Conservation (phyloP, 345 rosid species). For the Eucalyptus cloeziana region DNA sequence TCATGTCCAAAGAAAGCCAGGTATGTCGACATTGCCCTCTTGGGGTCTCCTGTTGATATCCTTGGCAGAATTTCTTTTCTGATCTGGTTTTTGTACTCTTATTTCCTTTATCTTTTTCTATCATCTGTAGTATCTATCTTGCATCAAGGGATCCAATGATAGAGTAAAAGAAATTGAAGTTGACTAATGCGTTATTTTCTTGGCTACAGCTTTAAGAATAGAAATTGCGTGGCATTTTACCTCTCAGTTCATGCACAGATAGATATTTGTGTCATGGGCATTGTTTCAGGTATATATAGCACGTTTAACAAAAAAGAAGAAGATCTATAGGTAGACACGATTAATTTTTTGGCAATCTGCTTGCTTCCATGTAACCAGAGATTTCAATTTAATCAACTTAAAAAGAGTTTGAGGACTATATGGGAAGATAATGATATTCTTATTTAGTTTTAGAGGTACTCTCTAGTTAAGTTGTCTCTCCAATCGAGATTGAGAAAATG, state of each 20-base stretch:
- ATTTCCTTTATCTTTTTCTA: background rate
- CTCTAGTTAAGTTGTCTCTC: background rate
- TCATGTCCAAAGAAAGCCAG: slow-evolving; percentile 89
- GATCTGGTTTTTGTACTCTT: background rate
- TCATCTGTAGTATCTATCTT: background rate
- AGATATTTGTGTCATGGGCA: background rate
- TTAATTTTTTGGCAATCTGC: background rate
- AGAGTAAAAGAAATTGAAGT: background rate
- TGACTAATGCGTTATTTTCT: background rate
- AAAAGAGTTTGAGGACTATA: background rate
- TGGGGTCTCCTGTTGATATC: background rate
- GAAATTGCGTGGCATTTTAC: background rate
- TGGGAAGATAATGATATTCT: background rate
- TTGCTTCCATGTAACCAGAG: background rate
- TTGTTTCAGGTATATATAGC: background rate
- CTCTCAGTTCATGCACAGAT: background rate
- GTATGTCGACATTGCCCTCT: slow-evolving; percentile 13
- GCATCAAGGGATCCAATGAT: background rate
- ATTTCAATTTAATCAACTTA: background rate
- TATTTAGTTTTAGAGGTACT: background rate
- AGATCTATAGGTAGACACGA: background rate
- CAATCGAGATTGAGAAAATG: background rate
- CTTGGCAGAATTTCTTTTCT: background rate
- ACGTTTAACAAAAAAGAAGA: background rate
- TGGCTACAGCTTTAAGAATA: background rate